phyloP scores from a whole-genome alignment of 495 filamentous ascomycete species.

The Penicillium coprophilum region DNA sequence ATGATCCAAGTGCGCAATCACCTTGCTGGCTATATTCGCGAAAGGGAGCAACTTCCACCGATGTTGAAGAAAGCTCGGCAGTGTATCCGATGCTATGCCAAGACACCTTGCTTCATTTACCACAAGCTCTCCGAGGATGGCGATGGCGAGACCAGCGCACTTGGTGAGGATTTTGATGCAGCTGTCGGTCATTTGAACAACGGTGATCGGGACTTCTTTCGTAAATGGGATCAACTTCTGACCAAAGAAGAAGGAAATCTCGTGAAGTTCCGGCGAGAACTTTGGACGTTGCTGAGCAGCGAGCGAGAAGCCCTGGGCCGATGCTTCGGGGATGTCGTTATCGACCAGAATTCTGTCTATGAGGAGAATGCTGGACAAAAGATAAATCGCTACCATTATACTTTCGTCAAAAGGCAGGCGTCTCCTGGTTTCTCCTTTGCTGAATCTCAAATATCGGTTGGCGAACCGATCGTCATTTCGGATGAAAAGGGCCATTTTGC shows the following conservation, averaged over 20 bases:
- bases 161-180: constrained; percentile 73
- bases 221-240: constrained; percentile 89
- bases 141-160: constrained; percentile 72
- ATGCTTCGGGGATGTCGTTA: constrained; percentile 70
- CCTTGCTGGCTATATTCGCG: constrained; percentile 78
- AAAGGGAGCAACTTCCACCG: constrained; percentile 73
- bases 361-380: constrained; percentile 67
- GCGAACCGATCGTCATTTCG: constrained; percentile 94
- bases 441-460: constrained; percentile 85
- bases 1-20: constrained; percentile 97
- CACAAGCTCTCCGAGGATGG: constrained; percentile 89
- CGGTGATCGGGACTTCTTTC: constrained; percentile 76
- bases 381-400: constrained; percentile 89
- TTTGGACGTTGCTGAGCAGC: constrained; percentile 91
- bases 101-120: constrained; percentile 86
- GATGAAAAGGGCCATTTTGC: constrained; percentile 95
- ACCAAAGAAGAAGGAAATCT: constrained; percentile 91
- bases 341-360: constrained; percentile 71
- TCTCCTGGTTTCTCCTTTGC: constrained; percentile 69
- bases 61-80: constrained; percentile 78
- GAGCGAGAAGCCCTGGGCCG: constrained; percentile 86
- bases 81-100: constrained; percentile 84
- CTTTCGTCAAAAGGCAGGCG: constrained; percentile 65
- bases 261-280: constrained; percentile 77
- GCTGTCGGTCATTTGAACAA: constrained; percentile 71